These are phyloP conservation scores for Backusella mclennaniae DNA, from an alignment of 192 early-diverging fungal species.

Conservation along the genomic window DNA sequence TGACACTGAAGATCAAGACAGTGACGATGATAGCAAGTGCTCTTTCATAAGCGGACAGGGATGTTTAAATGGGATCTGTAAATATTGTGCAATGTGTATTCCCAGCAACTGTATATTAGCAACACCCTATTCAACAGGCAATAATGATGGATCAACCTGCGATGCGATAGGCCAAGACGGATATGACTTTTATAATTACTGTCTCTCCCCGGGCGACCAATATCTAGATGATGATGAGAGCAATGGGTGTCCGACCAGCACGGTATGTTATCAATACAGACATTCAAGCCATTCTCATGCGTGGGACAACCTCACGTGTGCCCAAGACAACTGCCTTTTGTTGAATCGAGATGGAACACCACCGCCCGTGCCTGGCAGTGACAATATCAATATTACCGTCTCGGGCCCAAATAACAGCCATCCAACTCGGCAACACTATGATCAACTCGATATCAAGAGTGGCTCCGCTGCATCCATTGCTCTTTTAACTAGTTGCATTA, in stretches of 20 bases:
- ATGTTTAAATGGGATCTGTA: neutral
- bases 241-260: neutral
- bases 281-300: neutral
- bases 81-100: conserved; percentile 9
- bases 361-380: neutral
- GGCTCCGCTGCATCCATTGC: neutral
- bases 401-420: neutral
- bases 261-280: neutral
- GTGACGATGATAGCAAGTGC: neutral
- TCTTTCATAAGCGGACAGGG: neutral
- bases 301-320: conserved; percentile 7
- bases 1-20: neutral
- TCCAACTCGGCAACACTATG: neutral
- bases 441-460: neutral
- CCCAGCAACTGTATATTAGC: conserved; percentile 8
- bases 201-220: neutral
- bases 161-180: neutral
- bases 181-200: neutral
- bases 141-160: neutral
- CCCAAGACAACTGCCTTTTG: neutral
- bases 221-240: neutral
- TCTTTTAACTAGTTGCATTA: neutral
- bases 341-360: neutral
- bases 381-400: neutral
- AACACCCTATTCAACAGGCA: neutral